These are phyloP conservation scores for Paulownia fortunei DNA, from an alignment of 257 asterid genomes.

Conservation along the genomic window DNA sequence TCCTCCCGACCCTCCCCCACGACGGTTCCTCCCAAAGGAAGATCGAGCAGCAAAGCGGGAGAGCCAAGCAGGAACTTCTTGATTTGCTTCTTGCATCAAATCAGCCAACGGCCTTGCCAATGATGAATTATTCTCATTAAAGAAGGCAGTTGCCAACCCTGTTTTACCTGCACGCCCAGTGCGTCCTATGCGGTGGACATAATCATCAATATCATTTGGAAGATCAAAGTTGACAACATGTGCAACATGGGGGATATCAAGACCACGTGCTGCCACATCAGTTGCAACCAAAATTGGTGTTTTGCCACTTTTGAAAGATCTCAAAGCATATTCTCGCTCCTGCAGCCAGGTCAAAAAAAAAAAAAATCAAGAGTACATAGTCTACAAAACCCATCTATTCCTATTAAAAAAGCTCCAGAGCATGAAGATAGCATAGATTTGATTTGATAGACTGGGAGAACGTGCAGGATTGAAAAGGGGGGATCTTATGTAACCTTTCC, in stretches of 20 bases:
- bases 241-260: constrained; percentile 78
- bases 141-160: constrained; percentile 80
- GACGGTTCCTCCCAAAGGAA: constrained; percentile 49
- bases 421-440: neutral
- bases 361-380: neutral
- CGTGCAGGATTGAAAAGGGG: neutral
- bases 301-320: constrained; percentile 72
- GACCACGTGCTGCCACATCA: constrained; percentile 88
- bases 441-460: neutral
- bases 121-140: constrained; percentile 67
- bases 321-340: constrained; percentile 75
- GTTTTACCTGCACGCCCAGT: constrained; percentile 83
- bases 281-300: constrained; percentile 81
- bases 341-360: constrained; percentile 33
- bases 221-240: constrained; percentile 82
- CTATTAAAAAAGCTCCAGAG: constrained; percentile 8
- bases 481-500: neutral
- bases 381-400: neutral
- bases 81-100: constrained; percentile 78
- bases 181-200: constrained; percentile 80
- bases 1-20: constrained; percentile 54
- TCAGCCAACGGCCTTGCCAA: constrained; percentile 66
- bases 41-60: constrained; percentile 67
- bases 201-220: constrained; percentile 77
- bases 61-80: constrained; percentile 85